phyloP scores from a whole-genome alignment of 169 alveolate species.

The Plasmodium reichenowi region DNA sequence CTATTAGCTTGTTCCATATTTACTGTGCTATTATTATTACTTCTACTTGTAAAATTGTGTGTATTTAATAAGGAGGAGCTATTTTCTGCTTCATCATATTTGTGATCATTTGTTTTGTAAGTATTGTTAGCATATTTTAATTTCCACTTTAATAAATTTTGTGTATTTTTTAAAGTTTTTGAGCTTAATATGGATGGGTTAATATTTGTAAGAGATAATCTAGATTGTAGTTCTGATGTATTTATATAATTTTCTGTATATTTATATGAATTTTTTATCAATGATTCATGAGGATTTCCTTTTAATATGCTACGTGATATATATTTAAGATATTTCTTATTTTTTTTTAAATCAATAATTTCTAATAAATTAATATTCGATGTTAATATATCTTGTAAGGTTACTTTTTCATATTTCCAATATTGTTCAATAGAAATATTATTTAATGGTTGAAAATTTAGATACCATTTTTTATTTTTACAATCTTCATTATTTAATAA shows the following conservation, averaged over 20 bases:
- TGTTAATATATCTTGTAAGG: slow-evolving; percentile 43
- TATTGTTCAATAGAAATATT: slow-evolving; percentile 66
- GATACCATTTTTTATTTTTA: slow-evolving; percentile 60
- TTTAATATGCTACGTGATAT: slow-evolving; percentile 35
- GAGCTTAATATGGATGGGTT: slow-evolving; percentile 36
- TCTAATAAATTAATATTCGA: slow-evolving; percentile 23
- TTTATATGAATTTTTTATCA: slow-evolving; percentile 39
- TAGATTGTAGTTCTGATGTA: slow-evolving; percentile 20
- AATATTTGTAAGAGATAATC: slow-evolving; percentile 22
- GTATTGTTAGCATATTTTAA: slow-evolving; percentile 41
- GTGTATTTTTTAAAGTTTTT: slow-evolving; percentile 38
- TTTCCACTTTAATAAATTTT: slow-evolving; percentile 62
- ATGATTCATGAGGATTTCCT: slow-evolving; percentile 73
- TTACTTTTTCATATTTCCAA: slow-evolving; percentile 77
- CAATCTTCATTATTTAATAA: slow-evolving; percentile 31
- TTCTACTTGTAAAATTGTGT: neutral
- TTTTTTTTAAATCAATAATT: slow-evolving; percentile 29
- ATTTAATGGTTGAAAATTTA: slow-evolving; percentile 60
- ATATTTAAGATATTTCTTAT: slow-evolving; percentile 64
- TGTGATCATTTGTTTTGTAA: neutral
- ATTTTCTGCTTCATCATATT: slow-evolving; percentile 23
- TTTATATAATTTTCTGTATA: slow-evolving; percentile 28
- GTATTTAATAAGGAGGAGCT: neutral
- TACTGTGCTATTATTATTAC: slow-evolving; percentile 9
- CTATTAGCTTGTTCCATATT: slow-evolving; percentile 5